Conservation (phyloP, 1,139 yeast species). For the Candida sanyaensis region DNA sequence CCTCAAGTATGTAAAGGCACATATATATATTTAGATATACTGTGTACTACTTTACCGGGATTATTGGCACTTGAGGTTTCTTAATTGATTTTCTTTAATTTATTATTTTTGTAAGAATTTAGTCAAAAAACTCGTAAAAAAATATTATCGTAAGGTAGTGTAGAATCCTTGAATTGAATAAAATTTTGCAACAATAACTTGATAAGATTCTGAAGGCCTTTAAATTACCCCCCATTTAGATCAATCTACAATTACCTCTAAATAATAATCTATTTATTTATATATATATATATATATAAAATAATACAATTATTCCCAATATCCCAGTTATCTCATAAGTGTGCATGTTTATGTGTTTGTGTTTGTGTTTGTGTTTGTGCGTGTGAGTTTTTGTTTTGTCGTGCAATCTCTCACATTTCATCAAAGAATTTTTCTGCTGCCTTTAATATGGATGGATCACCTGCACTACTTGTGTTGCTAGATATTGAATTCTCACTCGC, state of each 20-base stretch:
- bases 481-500: background rate
- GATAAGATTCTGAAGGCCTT: too few species aligned
- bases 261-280: background rate
- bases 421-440: constrained; percentile 30
- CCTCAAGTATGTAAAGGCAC: too few species aligned
- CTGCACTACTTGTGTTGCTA: constrained; percentile 3
- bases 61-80: too few species aligned
- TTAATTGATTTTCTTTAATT: background rate
- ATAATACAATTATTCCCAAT: background rate
- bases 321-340: background rate
- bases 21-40: too few species aligned
- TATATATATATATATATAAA: background rate
- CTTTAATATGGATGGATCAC: constrained; percentile 20
- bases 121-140: background rate
- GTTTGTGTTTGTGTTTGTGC: too few species aligned
- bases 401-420: background rate
- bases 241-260: too few species aligned
- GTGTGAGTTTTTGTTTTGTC: too few species aligned
- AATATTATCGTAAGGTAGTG: background rate
- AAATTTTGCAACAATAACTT: background rate
- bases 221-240: too few species aligned
- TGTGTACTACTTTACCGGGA: too few species aligned
- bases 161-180: too few species aligned
- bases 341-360: too few species aligned
- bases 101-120: background rate